phyloP scores from a whole-genome alignment of 192 early-diverging fungal genomes.

The Backusella luteola region DNA sequence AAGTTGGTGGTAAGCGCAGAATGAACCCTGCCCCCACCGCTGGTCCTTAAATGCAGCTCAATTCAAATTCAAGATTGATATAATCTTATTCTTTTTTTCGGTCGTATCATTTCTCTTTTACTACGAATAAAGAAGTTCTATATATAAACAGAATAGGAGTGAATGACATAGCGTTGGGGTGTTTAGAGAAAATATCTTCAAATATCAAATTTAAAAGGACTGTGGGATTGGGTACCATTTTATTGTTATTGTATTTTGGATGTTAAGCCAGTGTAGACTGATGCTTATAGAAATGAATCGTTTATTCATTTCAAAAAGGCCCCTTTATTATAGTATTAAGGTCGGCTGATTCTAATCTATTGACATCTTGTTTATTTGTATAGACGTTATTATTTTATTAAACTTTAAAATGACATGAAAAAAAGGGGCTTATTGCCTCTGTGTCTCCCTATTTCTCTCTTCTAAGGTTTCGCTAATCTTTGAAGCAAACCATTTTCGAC shows the following conservation, averaged over 20 bases:
- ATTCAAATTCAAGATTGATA: background rate
- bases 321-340: background rate
- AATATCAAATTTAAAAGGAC: background rate
- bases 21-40: constrained; percentile 54
- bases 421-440: background rate
- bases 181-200: background rate
- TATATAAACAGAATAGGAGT: background rate
- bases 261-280: background rate
- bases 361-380: constrained; percentile 1
- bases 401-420: background rate
- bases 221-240: background rate
- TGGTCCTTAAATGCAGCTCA: constrained; percentile 35
- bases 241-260: background rate
- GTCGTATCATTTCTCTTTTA: background rate
- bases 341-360: background rate
- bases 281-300: background rate
- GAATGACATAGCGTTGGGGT: background rate
- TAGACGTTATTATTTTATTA: background rate
- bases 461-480: background rate
- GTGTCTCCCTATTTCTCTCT: background rate
- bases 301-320: background rate
- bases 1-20: constrained; percentile 88
- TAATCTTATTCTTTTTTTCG: background rate
- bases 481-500: constrained; percentile 5
- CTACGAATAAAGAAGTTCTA: constrained; percentile 5